Percentiles rank a stretch among this genome's conserved stretches.
Evolutionary conservation across 257 asterid species (phyloP).

Genomic region (Solanum pimpinellifolium): DNA sequence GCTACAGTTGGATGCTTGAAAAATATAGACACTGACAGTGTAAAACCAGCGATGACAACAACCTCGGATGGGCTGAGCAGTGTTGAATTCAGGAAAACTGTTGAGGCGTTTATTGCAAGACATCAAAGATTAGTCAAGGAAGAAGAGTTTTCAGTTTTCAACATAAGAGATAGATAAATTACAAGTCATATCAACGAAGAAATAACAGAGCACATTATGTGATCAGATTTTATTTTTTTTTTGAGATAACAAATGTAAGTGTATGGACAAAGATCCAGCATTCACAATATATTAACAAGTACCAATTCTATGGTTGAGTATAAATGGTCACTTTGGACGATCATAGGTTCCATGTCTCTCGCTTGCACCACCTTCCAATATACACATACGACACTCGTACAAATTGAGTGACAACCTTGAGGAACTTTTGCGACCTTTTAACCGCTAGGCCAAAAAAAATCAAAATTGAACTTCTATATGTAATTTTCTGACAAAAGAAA

Average conservation of each 20-base stretch:
- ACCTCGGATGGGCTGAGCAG: conserved; percentile 43
- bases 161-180: background rate
- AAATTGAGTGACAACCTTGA: too few species aligned
- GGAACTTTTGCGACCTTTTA: too few species aligned
- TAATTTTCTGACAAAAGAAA: too few species aligned
- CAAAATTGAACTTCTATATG: too few species aligned
- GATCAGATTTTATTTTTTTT: background rate
- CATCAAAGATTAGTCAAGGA: conserved; percentile 69
- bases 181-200: background rate
- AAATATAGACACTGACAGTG: background rate
- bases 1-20: conserved; percentile 34
- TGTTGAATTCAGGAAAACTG: conserved; percentile 59
- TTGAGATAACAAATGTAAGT: background rate
- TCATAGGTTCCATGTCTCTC: too few species aligned
- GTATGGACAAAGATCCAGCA: background rate
- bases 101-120: conserved; percentile 74
- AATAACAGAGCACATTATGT: background rate
- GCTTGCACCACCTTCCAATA: too few species aligned
- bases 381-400: too few species aligned
- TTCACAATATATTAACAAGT: background rate
- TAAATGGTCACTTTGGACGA: too few species aligned
- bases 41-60: conserved; percentile 1
- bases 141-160: conserved; percentile 25
- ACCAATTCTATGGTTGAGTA: too few species aligned
- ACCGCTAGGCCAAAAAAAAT: too few species aligned